A percentile compares a stretch with the other conserved stretches of the same genome.
Evolutionary conservation across 2,329 filamentous ascomycete genomes (phyloP).

Genomic region (Chaetothyriales sp.): DNA sequence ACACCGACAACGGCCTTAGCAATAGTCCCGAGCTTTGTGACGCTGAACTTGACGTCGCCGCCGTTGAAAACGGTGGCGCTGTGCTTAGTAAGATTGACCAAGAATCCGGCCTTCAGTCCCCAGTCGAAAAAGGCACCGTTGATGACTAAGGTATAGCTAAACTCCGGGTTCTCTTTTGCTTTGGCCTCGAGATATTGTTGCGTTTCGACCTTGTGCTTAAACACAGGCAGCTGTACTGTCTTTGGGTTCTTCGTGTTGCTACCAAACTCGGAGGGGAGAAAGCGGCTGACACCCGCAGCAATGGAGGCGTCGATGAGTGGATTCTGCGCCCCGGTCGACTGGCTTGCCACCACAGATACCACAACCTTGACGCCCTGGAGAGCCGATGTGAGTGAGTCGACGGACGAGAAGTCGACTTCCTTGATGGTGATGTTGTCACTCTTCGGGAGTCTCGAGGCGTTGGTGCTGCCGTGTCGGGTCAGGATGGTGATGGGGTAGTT

Average conservation of each 20-base stretch:
- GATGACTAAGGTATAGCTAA: conserved; percentile 23
- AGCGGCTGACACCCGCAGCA: conserved; percentile 21
- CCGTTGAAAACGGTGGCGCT: conserved; percentile 36
- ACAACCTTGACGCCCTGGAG: conserved; percentile 22
- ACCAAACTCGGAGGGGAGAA: conserved; percentile 27
- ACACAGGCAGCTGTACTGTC: conserved; percentile 21
- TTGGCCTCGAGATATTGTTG: conserved; percentile 20
- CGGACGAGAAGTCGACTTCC: conserved; percentile 21
- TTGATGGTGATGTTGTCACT: conserved; percentile 8
- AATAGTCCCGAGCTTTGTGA: conserved; percentile 36
- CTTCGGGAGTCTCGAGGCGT: conserved; percentile 7
- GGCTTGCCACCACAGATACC: conserved; percentile 13
- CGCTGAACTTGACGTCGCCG: conserved; percentile 36
- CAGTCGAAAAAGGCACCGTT: conserved; percentile 25
- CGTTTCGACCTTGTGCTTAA: conserved; percentile 21
- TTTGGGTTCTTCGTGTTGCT: conserved; percentile 20
- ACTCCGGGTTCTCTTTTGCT: conserved; percentile 8
- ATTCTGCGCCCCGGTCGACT: conserved; percentile 5
- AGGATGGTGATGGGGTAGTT: conserved; percentile 9
- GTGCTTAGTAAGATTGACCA: conserved; percentile 32
- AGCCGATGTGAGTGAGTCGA: conserved; percentile 17
- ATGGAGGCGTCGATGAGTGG: conserved; percentile 22
- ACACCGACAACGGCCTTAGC: conserved; percentile 38
- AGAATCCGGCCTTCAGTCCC: conserved; percentile 25
- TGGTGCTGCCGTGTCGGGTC: conserved; percentile 9